Conservation (phyloP, 208 protist species). For the Leishmania major region DNA sequence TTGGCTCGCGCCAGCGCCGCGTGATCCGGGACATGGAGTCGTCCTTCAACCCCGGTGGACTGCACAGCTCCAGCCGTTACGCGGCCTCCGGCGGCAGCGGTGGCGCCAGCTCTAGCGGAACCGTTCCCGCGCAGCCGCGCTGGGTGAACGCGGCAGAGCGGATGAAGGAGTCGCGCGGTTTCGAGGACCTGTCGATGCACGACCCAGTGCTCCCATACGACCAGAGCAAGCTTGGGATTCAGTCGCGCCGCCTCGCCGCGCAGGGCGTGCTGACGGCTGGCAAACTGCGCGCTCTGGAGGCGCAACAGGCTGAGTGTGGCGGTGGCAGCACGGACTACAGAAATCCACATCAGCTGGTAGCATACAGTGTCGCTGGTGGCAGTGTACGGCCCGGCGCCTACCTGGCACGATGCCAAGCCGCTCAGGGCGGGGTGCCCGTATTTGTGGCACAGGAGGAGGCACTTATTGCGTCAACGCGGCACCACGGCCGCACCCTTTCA, state of each 20-base stretch:
- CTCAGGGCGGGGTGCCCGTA: slow-evolving; percentile 5
- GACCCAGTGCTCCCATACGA: slow-evolving; percentile 53
- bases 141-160: slow-evolving; percentile 68
- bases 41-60: slow-evolving; percentile 14
- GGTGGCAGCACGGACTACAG: not conserved
- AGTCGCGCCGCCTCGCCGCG: slow-evolving; percentile 38
- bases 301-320: slow-evolving; percentile 16
- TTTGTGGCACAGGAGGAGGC: slow-evolving; percentile 41
- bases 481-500: slow-evolving; percentile 20
- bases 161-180: slow-evolving; percentile 24
- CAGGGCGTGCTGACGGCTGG: slow-evolving; percentile 54
- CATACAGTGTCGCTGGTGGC: slow-evolving; percentile 15
- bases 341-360: slow-evolving; percentile 8
- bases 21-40: slow-evolving; percentile 32
- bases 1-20: slow-evolving; percentile 17
- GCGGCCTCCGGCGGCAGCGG: slow-evolving; percentile 9
- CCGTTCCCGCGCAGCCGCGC: slow-evolving; percentile 21
- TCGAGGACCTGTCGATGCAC: slow-evolving; percentile 16
- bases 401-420: not conserved
- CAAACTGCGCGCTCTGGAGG: slow-evolving; percentile 56
- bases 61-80: slow-evolving; percentile 15
- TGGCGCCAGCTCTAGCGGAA: slow-evolving; percentile 7
- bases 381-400: not conserved
- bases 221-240: slow-evolving; percentile 45
- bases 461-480: slow-evolving; percentile 13